Evolutionary conservation across 768 basidiomycete species (phyloP).

Genomic region (Lactarius sanguifluus): DNA sequence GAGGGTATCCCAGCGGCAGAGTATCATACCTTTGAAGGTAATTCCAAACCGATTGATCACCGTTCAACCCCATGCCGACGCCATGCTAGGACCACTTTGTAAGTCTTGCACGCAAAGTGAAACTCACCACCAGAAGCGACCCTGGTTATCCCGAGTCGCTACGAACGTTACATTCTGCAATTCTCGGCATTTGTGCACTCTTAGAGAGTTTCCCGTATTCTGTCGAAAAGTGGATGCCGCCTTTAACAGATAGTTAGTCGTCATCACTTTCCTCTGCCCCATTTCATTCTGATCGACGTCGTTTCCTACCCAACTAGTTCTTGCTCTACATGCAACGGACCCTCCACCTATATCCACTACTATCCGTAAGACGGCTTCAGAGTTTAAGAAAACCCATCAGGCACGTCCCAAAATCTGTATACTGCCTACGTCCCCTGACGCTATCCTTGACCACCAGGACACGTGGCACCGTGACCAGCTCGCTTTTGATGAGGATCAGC

Average conservation of each 20-base stretch:
- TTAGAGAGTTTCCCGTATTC: slow-evolving; percentile 60
- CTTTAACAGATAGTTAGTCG: slow-evolving; percentile 67
- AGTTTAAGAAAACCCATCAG: slow-evolving; percentile 71
- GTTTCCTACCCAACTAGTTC: slow-evolving; percentile 43
- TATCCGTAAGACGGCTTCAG: slow-evolving; percentile 80
- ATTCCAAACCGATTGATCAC: slow-evolving; percentile 16
- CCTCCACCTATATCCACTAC: slow-evolving; percentile 90
- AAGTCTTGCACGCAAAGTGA: slow-evolving; percentile 55
- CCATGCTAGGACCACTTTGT: slow-evolving; percentile 73
- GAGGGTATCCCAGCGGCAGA: slow-evolving; percentile 86
- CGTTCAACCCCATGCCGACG: slow-evolving; percentile 18
- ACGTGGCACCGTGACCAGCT: slow-evolving; percentile 91
- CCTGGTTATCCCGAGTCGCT: slow-evolving; percentile 70
- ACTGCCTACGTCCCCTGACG: neutral
- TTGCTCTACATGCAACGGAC: slow-evolving; percentile 77
- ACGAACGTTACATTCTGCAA: slow-evolving; percentile 70
- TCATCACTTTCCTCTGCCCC: neutral
- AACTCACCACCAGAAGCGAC: slow-evolving; percentile 67
- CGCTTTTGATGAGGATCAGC: slow-evolving; percentile 85
- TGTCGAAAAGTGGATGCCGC: slow-evolving; percentile 53
- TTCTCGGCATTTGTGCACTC: slow-evolving; percentile 50
- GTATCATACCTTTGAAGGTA: slow-evolving; percentile 82
- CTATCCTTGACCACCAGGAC: slow-evolving; percentile 49
- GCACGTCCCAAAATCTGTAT: slow-evolving; percentile 23
- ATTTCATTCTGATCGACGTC: slow-evolving; percentile 8